Conservation (phyloP, 306 rosid genomes). For the Trifolium repens region DNA sequence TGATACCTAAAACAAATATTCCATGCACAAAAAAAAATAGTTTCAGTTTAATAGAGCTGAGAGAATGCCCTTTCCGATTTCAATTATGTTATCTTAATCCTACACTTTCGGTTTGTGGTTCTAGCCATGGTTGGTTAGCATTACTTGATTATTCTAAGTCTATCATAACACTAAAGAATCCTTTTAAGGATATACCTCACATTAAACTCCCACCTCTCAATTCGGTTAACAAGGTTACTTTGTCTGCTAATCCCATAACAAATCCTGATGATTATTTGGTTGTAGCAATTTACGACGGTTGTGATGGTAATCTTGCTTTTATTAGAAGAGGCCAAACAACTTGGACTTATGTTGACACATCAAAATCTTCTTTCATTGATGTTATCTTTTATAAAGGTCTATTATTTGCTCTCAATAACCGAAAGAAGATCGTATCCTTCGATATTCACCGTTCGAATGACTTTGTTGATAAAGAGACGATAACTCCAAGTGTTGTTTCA, state of each 20-base stretch:
- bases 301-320: not conserved
- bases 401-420: not conserved
- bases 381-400: not conserved
- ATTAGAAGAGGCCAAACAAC: not conserved
- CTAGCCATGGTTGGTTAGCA: conserved; percentile 12
- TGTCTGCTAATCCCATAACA: not conserved
- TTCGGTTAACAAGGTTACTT: not conserved
- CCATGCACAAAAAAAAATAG: not conserved
- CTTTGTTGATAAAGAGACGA: not conserved
- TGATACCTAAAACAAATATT: not conserved
- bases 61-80: not conserved
- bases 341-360: not conserved
- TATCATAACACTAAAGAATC: not conserved
- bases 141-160: not conserved
- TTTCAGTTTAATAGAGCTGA: not conserved
- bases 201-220: not conserved
- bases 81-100: not conserved
- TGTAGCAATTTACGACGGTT: not conserved
- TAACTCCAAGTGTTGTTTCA: not conserved
- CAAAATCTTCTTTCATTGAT: not conserved
- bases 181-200: not conserved
- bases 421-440: not conserved
- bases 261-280: not conserved
- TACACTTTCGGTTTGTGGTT: not conserved
- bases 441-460: not conserved